Evolutionary conservation across 495 filamentous ascomycete species (phyloP).

Genomic region (Trichodelitschia bisporula): DNA sequence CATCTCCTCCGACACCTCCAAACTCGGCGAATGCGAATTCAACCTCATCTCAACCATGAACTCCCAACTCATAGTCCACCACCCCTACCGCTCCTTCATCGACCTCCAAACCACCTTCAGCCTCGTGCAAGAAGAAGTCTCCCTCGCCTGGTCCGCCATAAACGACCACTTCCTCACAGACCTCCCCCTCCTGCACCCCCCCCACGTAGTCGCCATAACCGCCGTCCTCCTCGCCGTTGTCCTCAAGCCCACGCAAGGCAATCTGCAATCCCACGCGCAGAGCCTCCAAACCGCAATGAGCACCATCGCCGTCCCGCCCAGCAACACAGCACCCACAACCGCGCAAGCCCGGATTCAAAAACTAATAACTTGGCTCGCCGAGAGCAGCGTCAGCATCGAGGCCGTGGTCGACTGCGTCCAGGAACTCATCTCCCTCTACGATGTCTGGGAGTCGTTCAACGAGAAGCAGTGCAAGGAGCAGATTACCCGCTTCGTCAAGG

Average conservation of each 20-base stretch:
- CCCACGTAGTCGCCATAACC: slow-evolving; percentile 75
- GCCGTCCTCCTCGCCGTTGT: slow-evolving; percentile 72
- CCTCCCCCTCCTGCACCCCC: slow-evolving; percentile 64
- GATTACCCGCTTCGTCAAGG: slow-evolving; percentile 65
- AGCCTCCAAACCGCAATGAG: slow-evolving; percentile 13
- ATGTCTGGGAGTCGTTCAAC: slow-evolving; percentile 71
- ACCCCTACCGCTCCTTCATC: slow-evolving; percentile 79
- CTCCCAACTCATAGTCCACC: slow-evolving; percentile 83
- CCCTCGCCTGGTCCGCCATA: slow-evolving; percentile 64
- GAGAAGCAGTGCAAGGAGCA: slow-evolving; percentile 61
- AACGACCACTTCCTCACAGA: slow-evolving; percentile 96
- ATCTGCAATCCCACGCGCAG: slow-evolving; percentile 8
- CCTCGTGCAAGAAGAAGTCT: slow-evolving; percentile 52
- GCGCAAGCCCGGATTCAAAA: slow-evolving; percentile 33
- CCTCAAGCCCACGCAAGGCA: slow-evolving; percentile 31
- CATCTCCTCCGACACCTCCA: slow-evolving; percentile 56
- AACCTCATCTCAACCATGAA: slow-evolving; percentile 84
- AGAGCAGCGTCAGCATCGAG: slow-evolving; percentile 79
- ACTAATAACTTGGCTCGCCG: slow-evolving; percentile 66
- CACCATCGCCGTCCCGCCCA: slow-evolving; percentile 4
- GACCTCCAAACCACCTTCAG: slow-evolving; percentile 43
- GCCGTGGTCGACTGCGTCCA: slow-evolving; percentile 83
- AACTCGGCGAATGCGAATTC: slow-evolving; percentile 91
- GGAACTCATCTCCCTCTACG: slow-evolving; percentile 87
- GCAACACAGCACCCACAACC: not conserved